Conservation (phyloP, 768 basidiomycete species). For the Pleurotus tuoliensis region DNA sequence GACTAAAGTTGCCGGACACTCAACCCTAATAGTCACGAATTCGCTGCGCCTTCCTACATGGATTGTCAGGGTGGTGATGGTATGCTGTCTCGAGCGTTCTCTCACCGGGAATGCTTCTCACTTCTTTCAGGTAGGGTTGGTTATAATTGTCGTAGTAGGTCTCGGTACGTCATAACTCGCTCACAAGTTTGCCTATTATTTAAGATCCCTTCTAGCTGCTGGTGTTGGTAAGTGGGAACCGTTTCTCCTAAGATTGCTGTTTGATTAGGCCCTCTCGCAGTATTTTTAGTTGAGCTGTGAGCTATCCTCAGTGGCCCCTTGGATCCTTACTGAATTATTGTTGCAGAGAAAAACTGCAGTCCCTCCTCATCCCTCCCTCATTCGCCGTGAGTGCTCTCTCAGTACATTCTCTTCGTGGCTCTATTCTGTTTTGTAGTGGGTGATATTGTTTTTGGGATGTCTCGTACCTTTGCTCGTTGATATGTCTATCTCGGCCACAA, state of each 20-base stretch:
- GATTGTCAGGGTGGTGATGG: not conserved
- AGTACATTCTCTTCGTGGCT: not conserved
- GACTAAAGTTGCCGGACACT: no score
- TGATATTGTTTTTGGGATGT: slow-evolving; percentile 1
- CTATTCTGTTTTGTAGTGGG: not conserved
- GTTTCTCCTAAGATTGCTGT: not conserved
- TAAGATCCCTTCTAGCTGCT: not conserved
- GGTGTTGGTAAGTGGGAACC: not conserved
- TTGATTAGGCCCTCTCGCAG: not conserved
- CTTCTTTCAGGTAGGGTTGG: not conserved
- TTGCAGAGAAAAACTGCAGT: not conserved
- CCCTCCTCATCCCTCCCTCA: slow-evolving; percentile 4
- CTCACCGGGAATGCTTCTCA: not conserved
- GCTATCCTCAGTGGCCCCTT: not conserved
- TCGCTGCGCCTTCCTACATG: not conserved
- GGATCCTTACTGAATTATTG: no score
- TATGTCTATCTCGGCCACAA: not conserved
- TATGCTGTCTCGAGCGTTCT: not conserved
- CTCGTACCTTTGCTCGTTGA: slow-evolving; percentile 2
- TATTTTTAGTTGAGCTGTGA: not conserved
- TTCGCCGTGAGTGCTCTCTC: not conserved
- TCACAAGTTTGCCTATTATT: not conserved
- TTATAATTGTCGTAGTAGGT: not conserved
- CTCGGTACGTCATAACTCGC: not conserved
- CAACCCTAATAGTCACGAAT: not conserved